These are phyloP conservation scores for Schrenkiella parvula DNA, from an alignment of 345 rosid genomes.

Conservation along the genomic window DNA sequence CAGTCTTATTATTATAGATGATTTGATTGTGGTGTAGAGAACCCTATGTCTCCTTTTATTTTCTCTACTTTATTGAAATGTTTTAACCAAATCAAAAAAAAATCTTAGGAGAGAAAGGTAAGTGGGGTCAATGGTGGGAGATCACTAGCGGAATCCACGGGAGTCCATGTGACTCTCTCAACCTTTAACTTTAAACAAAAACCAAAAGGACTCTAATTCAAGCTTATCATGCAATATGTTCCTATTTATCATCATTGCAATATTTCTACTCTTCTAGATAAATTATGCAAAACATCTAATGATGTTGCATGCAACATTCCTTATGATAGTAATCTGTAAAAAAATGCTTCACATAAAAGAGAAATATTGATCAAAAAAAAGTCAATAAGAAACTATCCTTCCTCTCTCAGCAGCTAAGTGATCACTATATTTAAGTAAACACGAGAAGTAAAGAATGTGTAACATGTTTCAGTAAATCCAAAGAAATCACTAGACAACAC, in stretches of 20 bases:
- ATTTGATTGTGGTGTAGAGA: conserved; percentile 30
- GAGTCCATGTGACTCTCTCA: conserved; percentile 71
- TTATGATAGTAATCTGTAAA: neutral
- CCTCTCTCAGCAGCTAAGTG: neutral
- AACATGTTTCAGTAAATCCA: neutral
- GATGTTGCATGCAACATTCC: conserved; percentile 8
- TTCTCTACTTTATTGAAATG: neutral
- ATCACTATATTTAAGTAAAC: neutral
- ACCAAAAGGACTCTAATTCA: conserved; percentile 15
- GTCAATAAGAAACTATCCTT: neutral
- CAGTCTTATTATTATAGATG: conserved; percentile 8
- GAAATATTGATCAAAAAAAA: neutral
- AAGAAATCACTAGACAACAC: neutral
- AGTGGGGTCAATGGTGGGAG: conserved; percentile 27
- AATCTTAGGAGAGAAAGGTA: conserved; percentile 29
- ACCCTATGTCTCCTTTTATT: conserved; percentile 18
- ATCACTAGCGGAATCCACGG: conserved; percentile 59
- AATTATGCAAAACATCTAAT: neutral
- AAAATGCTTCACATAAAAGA: neutral
- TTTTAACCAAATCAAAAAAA: conserved; percentile 16
- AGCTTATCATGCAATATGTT: conserved; percentile 18
- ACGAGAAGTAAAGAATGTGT: neutral
- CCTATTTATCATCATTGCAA: neutral
- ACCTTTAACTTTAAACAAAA: conserved; percentile 28
- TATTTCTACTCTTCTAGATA: conserved; percentile 6